Percentiles rank a stretch among this genome's conserved stretches.
These are phyloP conservation scores for Erigeron philadelphicus DNA, from an alignment of 140 eudicot species.

Conservation along the genomic window DNA sequence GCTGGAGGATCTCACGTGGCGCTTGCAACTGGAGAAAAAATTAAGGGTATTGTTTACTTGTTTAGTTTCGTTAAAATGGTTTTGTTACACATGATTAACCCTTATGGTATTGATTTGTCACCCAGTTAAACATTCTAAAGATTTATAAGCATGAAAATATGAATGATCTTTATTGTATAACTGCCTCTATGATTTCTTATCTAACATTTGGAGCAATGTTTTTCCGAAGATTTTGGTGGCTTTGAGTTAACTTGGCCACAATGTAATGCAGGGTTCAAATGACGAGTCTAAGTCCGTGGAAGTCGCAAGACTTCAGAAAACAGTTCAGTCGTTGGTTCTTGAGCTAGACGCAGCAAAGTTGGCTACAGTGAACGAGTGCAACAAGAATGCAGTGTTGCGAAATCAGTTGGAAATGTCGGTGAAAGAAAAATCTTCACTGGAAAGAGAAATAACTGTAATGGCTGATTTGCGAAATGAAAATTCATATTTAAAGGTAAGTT, in stretches of 20 bases:
- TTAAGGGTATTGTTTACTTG: slow-evolving; percentile 54
- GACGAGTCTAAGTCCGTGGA: slow-evolving; percentile 83
- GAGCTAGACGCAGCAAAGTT: slow-evolving; percentile 81
- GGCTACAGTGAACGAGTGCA: slow-evolving; percentile 65
- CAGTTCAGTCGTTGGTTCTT: slow-evolving; percentile 55
- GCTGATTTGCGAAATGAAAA: slow-evolving; percentile 67
- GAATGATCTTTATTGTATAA: too few species aligned
- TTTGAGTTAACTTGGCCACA: slow-evolving; percentile 6
- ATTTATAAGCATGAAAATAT: too few species aligned
- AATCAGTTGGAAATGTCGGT: slow-evolving; percentile 55
- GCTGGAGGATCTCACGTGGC: slow-evolving; percentile 97
- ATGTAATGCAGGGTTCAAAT: slow-evolving; percentile 60
- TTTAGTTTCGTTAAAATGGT: slow-evolving; percentile 10
- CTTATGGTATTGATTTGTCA: too few species aligned
- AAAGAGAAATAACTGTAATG: slow-evolving; percentile 51
- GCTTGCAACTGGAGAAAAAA: slow-evolving; percentile 90
- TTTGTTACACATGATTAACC: too few species aligned
- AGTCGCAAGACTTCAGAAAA: slow-evolving; percentile 71
- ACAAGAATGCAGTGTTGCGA: slow-evolving; percentile 69
- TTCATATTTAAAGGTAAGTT: slow-evolving; percentile 59
- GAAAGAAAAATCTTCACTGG: slow-evolving; percentile 74
- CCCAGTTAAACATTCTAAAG: too few species aligned
- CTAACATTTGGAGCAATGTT: not conserved
- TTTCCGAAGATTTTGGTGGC: not conserved
- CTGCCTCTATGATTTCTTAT: not conserved